phyloP scores from a whole-genome alignment of 306 rosid species.

The Dryas alaskensis region DNA sequence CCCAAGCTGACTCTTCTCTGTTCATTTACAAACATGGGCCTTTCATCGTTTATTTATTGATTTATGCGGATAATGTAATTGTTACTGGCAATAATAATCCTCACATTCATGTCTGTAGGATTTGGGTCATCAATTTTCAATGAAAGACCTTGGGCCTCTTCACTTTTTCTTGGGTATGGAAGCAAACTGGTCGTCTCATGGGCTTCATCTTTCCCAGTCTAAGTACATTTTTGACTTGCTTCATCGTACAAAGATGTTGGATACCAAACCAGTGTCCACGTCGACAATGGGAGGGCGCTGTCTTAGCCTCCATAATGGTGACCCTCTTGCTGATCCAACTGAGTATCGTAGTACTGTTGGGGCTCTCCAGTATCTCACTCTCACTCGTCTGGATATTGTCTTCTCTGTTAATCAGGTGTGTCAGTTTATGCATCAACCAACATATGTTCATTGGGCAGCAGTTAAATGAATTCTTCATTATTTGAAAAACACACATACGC shows the following conservation, averaged over 20 bases:
- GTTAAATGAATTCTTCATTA: too few species aligned
- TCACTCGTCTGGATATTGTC: not conserved
- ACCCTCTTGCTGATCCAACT: not conserved
- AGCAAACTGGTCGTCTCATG: too few species aligned
- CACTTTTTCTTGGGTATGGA: too few species aligned
- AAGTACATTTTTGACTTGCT: not conserved
- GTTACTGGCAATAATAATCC: not conserved
- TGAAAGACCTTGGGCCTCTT: not conserved
- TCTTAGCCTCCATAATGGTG: not conserved
- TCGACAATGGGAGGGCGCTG: too few species aligned
- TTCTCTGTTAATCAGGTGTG: not conserved
- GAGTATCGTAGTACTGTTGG: too few species aligned
- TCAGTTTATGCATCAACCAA: too few species aligned
- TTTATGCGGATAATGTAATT: too few species aligned
- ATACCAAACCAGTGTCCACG: too few species aligned
- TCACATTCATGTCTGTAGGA: too few species aligned
- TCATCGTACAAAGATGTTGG: slow-evolving; percentile 10
- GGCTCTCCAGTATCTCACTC: not conserved
- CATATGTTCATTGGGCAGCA: too few species aligned
- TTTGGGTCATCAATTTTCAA: not conserved
- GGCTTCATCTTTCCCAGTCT: not conserved
- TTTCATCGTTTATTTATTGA: too few species aligned
- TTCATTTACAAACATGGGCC: not conserved
- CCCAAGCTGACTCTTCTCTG: not conserved
- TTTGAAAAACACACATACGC: too few species aligned